Evolutionary conservation across 257 asterid genomes (phyloP), one percentile per base, ranked within the genome.

Genomic region (Plantago elongata): DNA sequence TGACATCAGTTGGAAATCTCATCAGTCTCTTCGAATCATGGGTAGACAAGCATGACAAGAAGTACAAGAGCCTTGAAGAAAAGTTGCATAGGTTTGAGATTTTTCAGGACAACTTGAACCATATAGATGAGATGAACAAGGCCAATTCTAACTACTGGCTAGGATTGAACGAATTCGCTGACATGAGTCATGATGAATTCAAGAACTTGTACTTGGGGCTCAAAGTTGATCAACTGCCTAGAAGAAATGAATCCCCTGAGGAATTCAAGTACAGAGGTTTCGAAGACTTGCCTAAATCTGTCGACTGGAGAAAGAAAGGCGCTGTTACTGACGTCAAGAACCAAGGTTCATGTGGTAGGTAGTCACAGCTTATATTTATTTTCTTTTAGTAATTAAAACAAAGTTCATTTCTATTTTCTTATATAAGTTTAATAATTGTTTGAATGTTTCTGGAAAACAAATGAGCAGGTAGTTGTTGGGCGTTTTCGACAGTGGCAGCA

Each of bases 111-210:
- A 87, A 87, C 61, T 49, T 87, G 64, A 82, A 77, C 65, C 86
- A 78, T 65, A 82, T 87, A 11, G 84, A 82, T 40, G 93, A 80
- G 68, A 73, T 72, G 67, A 87, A 87, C 57, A 84, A 82, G 72
- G 75, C 16, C 14, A 51, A 48, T 13, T 50, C 51, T 4, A 78
- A 70, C 57, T 87, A 87, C 45, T 74, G 86, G 90, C 84, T 87
- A 4, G 88, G 90, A 9, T 50, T 87, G 70, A 87, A 82, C 49
- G 83, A 77, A 51, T 87, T 84, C 12, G 81, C 88, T 0, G 93
- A 87, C 66, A 62, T 87, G 76, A 84, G 77, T 72, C 84, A 84
- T 27, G 80, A 78, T n/a, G 95, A 87, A 73, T 87, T 84, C 86
- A 77, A 73, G 82, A 65, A 60, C 7, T 71, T 29, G 66, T 80